Conservation (phyloP, 2,329 filamentous ascomycete species). For the Hortaea werneckii region DNA sequence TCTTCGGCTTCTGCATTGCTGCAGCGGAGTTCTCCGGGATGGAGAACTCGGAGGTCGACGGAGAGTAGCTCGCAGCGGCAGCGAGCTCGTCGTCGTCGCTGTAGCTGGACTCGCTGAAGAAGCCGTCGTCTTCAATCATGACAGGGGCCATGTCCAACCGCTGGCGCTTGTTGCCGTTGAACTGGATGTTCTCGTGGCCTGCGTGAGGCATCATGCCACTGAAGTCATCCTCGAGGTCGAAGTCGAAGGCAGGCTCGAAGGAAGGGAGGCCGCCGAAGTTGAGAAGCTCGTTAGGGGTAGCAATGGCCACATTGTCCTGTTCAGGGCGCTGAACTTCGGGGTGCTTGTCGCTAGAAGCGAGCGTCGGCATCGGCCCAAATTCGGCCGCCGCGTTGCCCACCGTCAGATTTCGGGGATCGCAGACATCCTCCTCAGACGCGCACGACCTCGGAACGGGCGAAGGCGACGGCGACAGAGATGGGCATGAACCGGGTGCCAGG, state of each 20-base stretch:
- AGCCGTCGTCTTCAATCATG: constrained; percentile 57
- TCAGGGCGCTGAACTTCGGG: constrained; percentile 4
- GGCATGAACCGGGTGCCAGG: constrained; percentile 62
- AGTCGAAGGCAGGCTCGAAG: constrained; percentile 79
- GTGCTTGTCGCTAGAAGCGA: constrained; percentile 47
- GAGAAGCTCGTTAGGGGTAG: constrained; percentile 34
- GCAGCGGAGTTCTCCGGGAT: constrained; percentile 22
- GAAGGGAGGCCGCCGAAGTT: constrained; percentile 53
- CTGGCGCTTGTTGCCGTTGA: constrained; percentile 59
- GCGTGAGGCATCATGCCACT: constrained; percentile 62
- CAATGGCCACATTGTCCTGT: constrained; percentile 27
- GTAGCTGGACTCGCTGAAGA: constrained; percentile 66
- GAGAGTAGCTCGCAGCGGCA: constrained; percentile 53
- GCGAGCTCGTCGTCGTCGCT: constrained; percentile 63
- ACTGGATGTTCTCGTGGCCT: constrained; percentile 50
- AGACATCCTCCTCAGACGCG: constrained; percentile 59
- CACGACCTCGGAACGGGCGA: constrained; percentile 64
- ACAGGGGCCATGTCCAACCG: constrained; percentile 50
- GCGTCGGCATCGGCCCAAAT: constrained; percentile 53
- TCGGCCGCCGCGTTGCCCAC: constrained; percentile 52
- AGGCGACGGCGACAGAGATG: constrained; percentile 69
- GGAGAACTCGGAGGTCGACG: constrained; percentile 43
- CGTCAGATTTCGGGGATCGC: constrained; percentile 82
- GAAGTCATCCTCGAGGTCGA: constrained; percentile 87
- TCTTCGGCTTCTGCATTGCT: constrained; percentile 17